Conservation (phyloP, 257 asterid genomes). For the Solanum pinnatisectum region DNA sequence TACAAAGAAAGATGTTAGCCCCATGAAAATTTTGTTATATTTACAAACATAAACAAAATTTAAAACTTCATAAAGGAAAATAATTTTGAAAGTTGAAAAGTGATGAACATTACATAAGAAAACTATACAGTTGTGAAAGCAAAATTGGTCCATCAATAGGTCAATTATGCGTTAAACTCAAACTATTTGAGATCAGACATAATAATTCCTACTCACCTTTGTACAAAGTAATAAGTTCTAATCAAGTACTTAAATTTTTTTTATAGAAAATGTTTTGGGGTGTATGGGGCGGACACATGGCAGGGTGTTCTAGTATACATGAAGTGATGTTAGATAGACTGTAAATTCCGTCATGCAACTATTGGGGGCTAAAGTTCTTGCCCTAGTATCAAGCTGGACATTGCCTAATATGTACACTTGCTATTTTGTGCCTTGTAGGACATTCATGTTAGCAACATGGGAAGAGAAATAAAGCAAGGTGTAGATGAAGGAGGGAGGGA, state of each 20-base stretch:
- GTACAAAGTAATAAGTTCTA: background rate
- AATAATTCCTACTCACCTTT: background rate
- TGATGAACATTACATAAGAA: background rate
- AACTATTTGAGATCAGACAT: background rate
- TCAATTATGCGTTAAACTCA: background rate
- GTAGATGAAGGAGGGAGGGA: slow-evolving; percentile 30
- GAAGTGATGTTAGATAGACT: background rate
- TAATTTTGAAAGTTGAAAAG: background rate
- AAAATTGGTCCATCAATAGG: background rate
- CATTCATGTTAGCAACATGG: background rate
- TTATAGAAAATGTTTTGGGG: background rate
- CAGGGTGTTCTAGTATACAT: background rate
- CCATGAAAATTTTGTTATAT: background rate
- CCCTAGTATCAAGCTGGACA: background rate
- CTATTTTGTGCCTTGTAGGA: background rate
- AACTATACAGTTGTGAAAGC: background rate
- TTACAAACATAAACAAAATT: background rate
- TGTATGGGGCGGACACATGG: background rate
- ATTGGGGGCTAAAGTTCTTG: background rate
- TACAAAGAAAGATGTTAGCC: background rate
- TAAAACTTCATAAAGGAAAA: background rate
- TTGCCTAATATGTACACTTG: background rate
- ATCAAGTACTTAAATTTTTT: background rate
- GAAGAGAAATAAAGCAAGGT: slow-evolving; percentile 2
- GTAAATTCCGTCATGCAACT: background rate